A percentile compares a stretch with the other conserved stretches of the same genome.
These are phyloP conservation scores for Corrigiola litoralis DNA, from an alignment of 179 eudicot genomes.

Conservation along the genomic window DNA sequence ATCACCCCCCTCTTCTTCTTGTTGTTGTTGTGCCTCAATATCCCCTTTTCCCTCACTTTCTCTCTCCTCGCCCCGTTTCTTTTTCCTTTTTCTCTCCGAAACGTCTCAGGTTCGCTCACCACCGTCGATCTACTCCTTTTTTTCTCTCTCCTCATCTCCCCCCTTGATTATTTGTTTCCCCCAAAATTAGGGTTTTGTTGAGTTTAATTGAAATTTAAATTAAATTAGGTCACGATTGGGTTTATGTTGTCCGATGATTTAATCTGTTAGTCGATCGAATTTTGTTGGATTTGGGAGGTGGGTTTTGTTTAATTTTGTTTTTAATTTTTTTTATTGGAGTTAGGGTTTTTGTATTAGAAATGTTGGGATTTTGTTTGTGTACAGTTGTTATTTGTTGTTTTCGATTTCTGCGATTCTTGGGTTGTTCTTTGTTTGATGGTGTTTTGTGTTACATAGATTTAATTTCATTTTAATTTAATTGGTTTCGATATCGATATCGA, in stretches of 20 bases:
- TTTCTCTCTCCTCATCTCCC: neutral
- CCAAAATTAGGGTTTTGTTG: constrained; percentile 20
- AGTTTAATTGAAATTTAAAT: constrained; percentile 13
- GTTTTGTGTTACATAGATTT: too few species aligned
- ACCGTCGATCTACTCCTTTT: constrained; percentile 14
- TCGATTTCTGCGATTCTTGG: too few species aligned
- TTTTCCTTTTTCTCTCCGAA: constrained; percentile 7
- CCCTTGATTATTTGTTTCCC: neutral
- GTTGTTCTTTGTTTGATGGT: too few species aligned
- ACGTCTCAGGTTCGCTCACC: constrained; percentile 26
- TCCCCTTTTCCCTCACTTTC: neutral
- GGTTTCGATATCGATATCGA: neutral
- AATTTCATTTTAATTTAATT: constrained; percentile 6
- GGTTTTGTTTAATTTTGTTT: too few species aligned
- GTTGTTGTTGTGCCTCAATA: too few species aligned
- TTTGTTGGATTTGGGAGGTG: constrained; percentile 13
- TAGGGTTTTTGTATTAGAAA: too few species aligned
- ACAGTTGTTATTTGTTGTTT: too few species aligned
- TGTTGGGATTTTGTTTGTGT: too few species aligned
- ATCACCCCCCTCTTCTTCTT: too few species aligned
- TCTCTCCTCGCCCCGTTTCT: neutral
- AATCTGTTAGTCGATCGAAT: constrained; percentile 15
- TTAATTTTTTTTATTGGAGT: too few species aligned
- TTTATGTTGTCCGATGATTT: neutral
- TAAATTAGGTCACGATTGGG: constrained; percentile 3